Evolutionary conservation across 2,329 filamentous ascomycete genomes (phyloP).

Genomic region (Emergomyces orientalis): DNA sequence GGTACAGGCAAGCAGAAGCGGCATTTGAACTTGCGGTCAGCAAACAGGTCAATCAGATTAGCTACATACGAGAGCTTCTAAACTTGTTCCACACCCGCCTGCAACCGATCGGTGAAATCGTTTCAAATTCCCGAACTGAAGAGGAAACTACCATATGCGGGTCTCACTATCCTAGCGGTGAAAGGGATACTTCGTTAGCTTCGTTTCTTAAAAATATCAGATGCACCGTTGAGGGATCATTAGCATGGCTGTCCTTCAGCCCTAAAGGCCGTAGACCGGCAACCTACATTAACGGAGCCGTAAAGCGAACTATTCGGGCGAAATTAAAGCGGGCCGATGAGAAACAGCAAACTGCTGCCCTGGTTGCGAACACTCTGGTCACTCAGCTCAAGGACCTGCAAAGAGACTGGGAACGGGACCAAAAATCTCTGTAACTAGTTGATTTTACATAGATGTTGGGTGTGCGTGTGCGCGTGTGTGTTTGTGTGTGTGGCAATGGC

Average conservation of each 20-base stretch:
- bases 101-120: slow-evolving; percentile 1
- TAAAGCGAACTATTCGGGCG: neutral
- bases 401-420: neutral
- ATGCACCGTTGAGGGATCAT: neutral
- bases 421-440: neutral
- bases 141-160: neutral
- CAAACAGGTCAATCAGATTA: neutral
- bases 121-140: neutral
- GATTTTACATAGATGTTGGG: too few species aligned
- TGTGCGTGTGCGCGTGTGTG: neutral
- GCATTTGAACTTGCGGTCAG: neutral
- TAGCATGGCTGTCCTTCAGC: neutral
- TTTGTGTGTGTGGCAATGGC: neutral
- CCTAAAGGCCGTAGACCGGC: neutral
- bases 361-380: neutral
- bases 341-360: neutral
- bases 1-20: neutral
- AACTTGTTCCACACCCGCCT: neutral
- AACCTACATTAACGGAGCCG: neutral
- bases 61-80: neutral
- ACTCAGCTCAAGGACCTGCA: neutral
- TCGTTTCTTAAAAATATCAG: neutral
- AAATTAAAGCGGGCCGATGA: neutral
- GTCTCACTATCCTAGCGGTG: neutral
- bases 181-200: neutral